A percentile compares a stretch with the other conserved stretches of the same genome.
Evolutionary conservation across 2,329 filamentous ascomycete genomes (phyloP).

Genomic region (Pseudogymnoascus sp.): DNA sequence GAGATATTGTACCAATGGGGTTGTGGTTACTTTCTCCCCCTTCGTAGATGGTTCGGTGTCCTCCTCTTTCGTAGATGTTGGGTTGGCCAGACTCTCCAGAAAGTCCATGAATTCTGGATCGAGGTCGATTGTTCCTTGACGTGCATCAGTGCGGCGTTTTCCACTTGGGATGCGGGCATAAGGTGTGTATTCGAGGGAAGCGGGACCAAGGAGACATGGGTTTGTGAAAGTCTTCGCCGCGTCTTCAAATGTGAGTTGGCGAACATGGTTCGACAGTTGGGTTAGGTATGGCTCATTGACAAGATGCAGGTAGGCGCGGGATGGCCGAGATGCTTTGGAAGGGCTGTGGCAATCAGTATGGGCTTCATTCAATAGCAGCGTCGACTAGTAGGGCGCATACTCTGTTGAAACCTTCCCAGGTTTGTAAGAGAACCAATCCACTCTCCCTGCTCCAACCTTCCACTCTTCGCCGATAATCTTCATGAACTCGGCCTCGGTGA

Average conservation of each 20-base stretch:
- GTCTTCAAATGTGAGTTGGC: conserved; percentile 66
- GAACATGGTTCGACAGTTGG: conserved; percentile 61
- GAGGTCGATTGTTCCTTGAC: conserved; percentile 92
- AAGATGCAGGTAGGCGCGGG: conserved; percentile 75
- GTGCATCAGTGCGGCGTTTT: conserved; percentile 68
- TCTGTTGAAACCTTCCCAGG: conserved; percentile 74
- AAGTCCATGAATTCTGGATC: conserved; percentile 95
- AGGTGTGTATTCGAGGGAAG: conserved; percentile 70
- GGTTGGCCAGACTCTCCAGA: conserved; percentile 76
- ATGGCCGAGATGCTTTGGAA: conserved; percentile 76
- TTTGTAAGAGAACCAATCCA: conserved; percentile 74
- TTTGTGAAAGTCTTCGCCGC: conserved; percentile 67
- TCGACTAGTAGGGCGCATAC: conserved; percentile 40
- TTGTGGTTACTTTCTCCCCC: conserved; percentile 61
- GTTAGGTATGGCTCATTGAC: conserved; percentile 61
- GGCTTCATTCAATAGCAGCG: not conserved
- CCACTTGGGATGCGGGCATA: conserved; percentile 74
- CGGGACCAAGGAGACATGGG: conserved; percentile 66
- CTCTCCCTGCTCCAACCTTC: conserved; percentile 69
- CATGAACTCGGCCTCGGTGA: conserved; percentile 73
- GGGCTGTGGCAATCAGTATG: conserved; percentile 40
- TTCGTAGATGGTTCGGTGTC: conserved; percentile 33
- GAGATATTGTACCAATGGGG: conserved; percentile 81
- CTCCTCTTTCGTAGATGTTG: conserved; percentile 40
- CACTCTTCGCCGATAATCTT: conserved; percentile 67